Base-by-base conservation (phyloP, 1,139 yeast species). In the Yarrowia galli region DNA sequence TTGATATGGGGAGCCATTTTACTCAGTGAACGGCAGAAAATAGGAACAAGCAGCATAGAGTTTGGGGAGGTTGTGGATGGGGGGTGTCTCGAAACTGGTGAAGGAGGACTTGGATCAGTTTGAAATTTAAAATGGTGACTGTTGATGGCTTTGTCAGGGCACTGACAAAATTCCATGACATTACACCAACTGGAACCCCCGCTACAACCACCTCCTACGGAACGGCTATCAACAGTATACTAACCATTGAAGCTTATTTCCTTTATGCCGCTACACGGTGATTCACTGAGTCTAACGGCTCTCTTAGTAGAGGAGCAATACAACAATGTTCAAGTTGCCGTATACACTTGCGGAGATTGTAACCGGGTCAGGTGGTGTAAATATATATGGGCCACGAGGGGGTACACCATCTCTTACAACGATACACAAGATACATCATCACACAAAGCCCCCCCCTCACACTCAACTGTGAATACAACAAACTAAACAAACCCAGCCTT, bases 211-310 rank as follows among this genome's bases (percentile, higher is more conserved):
- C 32, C 32, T 10, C 32, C 32, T 28, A 8, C 9, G 32, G 32
- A 28, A 38, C 60, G 45, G 45, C 45, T 53, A 38, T 53, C 60
- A 18, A 35, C 40, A 38, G 32, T 22, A 38, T 20, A 8, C 45
- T 53, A 53, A 43, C n/a, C 7, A 36, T 53, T 15, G 43, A 53
- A 53, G 35, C 42, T n/a, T 53, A 36, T 22, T 53, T 53, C 45
- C 60, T 22, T 53, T 53, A 36, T 53, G 60, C 32, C 28, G 45
- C 45, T 53, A 53, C 60, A 36, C 60, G 45, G 60, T 53, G 43
- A 36, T 36, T 54, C 61, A 54, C 61, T 54, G 61, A 54, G 61
- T 54, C 61, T 40, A 54, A 54, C 61, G 61, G 48, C 61, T 54
- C 61, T 54, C 61, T 15, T 40, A 38, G n/a, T 54, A 23, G 46